Percentiles rank a stretch among this genome's conserved stretches.
These are phyloP conservation scores for Fraxinus sp. DNA, from an alignment of 305 asterid genomes.

Conservation along the genomic window DNA sequence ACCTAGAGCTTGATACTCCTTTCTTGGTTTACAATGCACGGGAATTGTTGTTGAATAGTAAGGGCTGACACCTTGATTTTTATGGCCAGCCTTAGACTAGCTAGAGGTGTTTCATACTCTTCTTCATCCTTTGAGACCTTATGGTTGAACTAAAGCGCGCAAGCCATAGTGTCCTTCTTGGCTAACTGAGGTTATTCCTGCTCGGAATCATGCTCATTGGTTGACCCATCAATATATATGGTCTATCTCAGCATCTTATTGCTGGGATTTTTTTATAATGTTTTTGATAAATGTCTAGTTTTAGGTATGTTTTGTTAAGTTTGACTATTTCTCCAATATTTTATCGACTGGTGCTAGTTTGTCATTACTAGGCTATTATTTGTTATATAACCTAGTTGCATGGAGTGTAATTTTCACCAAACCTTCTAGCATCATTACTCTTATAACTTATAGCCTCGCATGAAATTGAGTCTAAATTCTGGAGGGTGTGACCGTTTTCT, in stretches of 20 bases:
- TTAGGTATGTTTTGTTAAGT: background rate
- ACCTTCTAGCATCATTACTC: background rate
- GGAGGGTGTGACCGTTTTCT: background rate
- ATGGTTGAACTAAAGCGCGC: background rate
- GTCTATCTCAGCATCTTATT: background rate
- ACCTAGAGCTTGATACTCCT: background rate
- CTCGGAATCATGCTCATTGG: background rate
- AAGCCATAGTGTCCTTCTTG: background rate
- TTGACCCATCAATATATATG: background rate
- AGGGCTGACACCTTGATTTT: background rate
- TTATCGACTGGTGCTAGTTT: background rate
- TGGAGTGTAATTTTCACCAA: constrained; percentile 1
- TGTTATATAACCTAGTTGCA: background rate
- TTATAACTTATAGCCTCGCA: constrained; percentile 1
- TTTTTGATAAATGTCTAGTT: background rate
- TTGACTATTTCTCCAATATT: background rate
- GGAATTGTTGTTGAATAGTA: background rate
- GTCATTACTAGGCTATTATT: constrained; percentile 23
- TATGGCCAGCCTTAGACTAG: background rate
- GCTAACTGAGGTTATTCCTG: background rate
- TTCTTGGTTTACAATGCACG: background rate
- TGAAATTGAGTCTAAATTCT: constrained; percentile 14
- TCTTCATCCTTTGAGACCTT: background rate
- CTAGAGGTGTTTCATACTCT: background rate
- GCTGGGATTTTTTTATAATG: background rate